A percentile compares a stretch with the other conserved stretches of the same genome.
Evolutionary conservation across 257 asterid genomes (phyloP).

Genomic region (Ehretia macrophylla): DNA sequence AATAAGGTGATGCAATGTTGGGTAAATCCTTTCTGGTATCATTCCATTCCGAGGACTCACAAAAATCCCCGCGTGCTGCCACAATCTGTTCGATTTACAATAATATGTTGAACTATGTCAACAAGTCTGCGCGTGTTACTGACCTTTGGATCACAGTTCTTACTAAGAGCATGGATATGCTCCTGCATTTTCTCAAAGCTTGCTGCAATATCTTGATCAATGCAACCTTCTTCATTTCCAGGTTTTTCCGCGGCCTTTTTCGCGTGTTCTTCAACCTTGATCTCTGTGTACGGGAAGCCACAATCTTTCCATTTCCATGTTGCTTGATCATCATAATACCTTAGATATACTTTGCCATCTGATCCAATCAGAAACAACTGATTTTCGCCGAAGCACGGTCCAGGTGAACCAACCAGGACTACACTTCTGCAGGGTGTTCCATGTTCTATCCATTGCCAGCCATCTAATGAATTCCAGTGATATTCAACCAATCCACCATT

Average conservation of each 20-base stretch:
- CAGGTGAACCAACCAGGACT: constrained; percentile 68
- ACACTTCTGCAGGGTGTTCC: constrained; percentile 61
- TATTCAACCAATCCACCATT: constrained; percentile 76
- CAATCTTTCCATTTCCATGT: constrained; percentile 78
- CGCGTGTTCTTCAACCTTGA: constrained; percentile 13
- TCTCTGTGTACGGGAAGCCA: constrained; percentile 43
- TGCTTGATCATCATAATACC: constrained; percentile 51
- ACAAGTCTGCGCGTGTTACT: no score
- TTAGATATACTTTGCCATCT: constrained; percentile 63
- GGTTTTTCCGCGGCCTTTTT: constrained; percentile 5
- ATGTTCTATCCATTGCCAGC: constrained; percentile 92
- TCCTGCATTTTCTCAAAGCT: constrained; percentile 27
- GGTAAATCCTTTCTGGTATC: no score
- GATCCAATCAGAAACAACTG: constrained; percentile 66
- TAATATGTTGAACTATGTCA: no score
- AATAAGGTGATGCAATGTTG: neutral
- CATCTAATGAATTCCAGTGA: constrained; percentile 51
- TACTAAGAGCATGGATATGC: constrained; percentile 15
- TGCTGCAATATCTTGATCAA: constrained; percentile 24
- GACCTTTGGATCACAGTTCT: constrained; percentile 67
- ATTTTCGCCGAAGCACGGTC: constrained; percentile 66
- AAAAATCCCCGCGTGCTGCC: neutral
- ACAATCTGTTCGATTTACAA: no score
- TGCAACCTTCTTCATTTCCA: constrained; percentile 23
- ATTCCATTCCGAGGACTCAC: no score